Percentiles rank a stretch among this genome's conserved stretches.
These are phyloP conservation scores for Aspergillus sclerotialis DNA, from an alignment of 2,329 filamentous ascomycete species.

Conservation along the genomic window DNA sequence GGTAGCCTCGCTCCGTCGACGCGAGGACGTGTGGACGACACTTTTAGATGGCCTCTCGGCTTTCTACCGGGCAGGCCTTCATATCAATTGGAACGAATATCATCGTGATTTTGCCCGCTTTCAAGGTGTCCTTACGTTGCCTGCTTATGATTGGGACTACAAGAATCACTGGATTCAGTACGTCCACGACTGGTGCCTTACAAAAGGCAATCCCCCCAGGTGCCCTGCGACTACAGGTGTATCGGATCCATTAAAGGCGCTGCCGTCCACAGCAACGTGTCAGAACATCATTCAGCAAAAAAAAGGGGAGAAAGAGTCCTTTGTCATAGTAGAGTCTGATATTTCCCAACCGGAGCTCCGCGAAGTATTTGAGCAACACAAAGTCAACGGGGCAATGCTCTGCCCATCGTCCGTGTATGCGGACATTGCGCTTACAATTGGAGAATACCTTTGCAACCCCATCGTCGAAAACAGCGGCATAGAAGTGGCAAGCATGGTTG, in stretches of 20 bases:
- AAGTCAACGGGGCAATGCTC: slow-evolving; percentile 58
- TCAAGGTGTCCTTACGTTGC: slow-evolving; percentile 57
- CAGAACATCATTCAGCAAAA: slow-evolving; percentile 57
- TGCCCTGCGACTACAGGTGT: too few relatives aligned
- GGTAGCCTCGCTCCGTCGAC: slow-evolving; percentile 57
- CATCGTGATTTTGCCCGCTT: slow-evolving; percentile 54
- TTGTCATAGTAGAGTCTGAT: slow-evolving; percentile 59
- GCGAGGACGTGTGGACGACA: slow-evolving; percentile 58
- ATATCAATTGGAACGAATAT: slow-evolving; percentile 65
- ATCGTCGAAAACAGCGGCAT: not conserved
- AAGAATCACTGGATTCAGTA: slow-evolving; percentile 70
- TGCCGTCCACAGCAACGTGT: slow-evolving; percentile 30
- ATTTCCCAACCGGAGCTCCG: slow-evolving; percentile 49
- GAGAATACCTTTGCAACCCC: slow-evolving; percentile 44
- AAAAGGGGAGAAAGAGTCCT: slow-evolving; percentile 52
- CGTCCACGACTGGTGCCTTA: slow-evolving; percentile 63
- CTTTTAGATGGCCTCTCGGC: slow-evolving; percentile 52
- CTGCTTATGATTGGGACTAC: slow-evolving; percentile 61
- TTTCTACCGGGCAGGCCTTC: slow-evolving; percentile 57
- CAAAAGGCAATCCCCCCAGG: slow-evolving; percentile 66
- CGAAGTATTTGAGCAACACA: not conserved
- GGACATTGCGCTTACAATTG: slow-evolving; percentile 59
- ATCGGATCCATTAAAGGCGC: too few relatives aligned
- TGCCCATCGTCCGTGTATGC: slow-evolving; percentile 58
- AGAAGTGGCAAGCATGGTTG: not conserved